phyloP scores from a whole-genome alignment of 352 stramenopile species.

The Phytophthora cajani region DNA sequence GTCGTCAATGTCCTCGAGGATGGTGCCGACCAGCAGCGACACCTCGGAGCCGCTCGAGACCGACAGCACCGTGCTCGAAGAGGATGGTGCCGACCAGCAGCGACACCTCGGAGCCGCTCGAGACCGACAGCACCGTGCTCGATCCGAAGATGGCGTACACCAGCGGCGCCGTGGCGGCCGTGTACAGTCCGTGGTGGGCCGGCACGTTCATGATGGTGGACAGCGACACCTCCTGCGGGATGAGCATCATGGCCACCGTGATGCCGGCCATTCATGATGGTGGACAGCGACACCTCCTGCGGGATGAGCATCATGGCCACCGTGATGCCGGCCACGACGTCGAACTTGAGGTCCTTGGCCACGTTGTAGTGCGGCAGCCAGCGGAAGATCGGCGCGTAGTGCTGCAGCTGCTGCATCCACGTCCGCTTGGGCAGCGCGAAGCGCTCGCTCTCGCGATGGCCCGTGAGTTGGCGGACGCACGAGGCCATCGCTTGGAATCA shows the following conservation, averaged over 20 bases:
- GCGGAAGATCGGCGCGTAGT: constrained; percentile 53
- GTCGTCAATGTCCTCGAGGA: constrained; percentile 52
- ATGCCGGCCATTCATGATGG: constrained; percentile 75
- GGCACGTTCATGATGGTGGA: constrained; percentile 88
- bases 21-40: constrained; percentile 55
- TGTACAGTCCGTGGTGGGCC: constrained; percentile 91
- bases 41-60: constrained; percentile 83
- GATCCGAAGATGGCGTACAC: constrained; percentile 88
- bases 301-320: constrained; percentile 91
- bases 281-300: constrained; percentile 88
- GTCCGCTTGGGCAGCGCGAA: constrained; percentile 34
- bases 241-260: constrained; percentile 86
- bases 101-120: constrained; percentile 71
- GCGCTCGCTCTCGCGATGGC: constrained; percentile 23
- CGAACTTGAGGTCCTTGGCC: constrained; percentile 57
- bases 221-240: constrained; percentile 90
- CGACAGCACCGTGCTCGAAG: constrained; percentile 82
- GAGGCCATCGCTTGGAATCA: constrained; percentile 20
- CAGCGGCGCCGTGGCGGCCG: constrained; percentile 78
- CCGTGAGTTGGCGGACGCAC: constrained; percentile 9
- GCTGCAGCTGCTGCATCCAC: constrained; percentile 26
- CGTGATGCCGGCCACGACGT: constrained; percentile 57
- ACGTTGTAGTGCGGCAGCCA: constrained; percentile 67
- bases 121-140: constrained; percentile 83
- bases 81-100: constrained; percentile 59